These are phyloP conservation scores for Sorghum bicolor DNA, from an alignment of 176 grass and related monocot species.

Conservation along the genomic window DNA sequence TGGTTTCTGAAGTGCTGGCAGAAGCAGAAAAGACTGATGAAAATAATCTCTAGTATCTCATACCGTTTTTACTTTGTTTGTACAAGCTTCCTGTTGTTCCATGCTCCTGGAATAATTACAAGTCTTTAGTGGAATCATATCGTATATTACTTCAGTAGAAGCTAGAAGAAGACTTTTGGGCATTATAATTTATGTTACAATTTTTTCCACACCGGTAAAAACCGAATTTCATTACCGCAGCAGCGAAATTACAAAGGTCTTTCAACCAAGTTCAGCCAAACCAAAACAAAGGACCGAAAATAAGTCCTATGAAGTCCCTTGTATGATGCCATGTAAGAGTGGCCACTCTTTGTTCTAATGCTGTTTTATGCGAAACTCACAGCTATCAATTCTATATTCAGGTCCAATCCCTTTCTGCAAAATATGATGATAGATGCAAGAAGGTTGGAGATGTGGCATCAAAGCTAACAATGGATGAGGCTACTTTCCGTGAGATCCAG, in stretches of 20 bases:
- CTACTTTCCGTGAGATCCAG: constrained; percentile 95
- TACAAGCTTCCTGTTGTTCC: constrained; percentile 1
- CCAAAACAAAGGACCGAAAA: no score
- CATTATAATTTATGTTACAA: background rate
- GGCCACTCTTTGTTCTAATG: background rate
- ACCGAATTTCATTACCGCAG: no score
- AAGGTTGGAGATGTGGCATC: constrained; percentile 92
- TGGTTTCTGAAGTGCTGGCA: constrained; percentile 17
- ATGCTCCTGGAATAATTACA: constrained; percentile 2
- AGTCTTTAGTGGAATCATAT: background rate
- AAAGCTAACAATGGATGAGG: constrained; percentile 93
- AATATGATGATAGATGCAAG: constrained; percentile 93
- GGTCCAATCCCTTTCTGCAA: constrained; percentile 78
- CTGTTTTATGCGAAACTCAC: constrained; percentile 20
- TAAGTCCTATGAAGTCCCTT: background rate
- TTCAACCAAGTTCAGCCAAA: no score
- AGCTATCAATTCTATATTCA: constrained; percentile 34
- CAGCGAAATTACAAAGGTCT: no score
- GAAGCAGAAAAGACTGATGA: constrained; percentile 17
- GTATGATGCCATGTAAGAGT: constrained; percentile 8
- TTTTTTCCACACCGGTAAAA: no score
- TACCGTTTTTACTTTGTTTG: background rate
- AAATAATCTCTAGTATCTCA: constrained; percentile 6
- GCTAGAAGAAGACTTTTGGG: background rate
- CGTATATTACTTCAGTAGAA: constrained; percentile 12